Percentiles rank a stretch among this genome's conserved stretches.
Evolutionary conservation across 148 eudicot genomes (phyloP).

Genomic region (Rhododendron henanense): DNA sequence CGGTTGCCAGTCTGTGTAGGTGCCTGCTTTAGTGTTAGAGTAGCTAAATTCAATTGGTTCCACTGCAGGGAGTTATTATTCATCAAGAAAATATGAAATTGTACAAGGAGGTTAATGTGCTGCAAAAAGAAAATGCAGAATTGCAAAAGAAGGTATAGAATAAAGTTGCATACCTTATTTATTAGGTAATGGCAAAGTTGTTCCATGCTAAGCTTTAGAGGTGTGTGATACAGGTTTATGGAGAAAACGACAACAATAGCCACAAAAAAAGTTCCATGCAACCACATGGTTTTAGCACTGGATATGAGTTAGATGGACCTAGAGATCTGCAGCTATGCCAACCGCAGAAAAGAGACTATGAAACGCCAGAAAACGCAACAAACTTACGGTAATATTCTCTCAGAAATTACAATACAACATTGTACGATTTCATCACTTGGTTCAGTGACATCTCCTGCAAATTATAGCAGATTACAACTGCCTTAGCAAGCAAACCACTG

Average conservation of each 20-base stretch:
- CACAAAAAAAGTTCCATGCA: constrained; percentile 16
- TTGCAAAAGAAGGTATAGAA: constrained; percentile 36
- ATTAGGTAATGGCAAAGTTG: not conserved
- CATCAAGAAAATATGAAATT: constrained; percentile 1
- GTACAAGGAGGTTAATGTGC: not conserved
- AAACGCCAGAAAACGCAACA: not conserved
- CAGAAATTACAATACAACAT: not conserved
- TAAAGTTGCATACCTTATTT: not conserved
- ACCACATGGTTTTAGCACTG: constrained; percentile 15
- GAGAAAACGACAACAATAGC: constrained; percentile 12
- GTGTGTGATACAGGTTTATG: constrained; percentile 32
- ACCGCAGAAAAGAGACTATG: constrained; percentile 26
- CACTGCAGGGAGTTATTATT: not conserved
- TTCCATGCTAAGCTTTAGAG: not conserved
- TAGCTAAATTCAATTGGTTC: not conserved
- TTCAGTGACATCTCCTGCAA: not conserved
- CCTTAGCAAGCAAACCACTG: constrained; percentile 14
- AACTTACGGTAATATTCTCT: not conserved
- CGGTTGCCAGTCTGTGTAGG: not conserved
- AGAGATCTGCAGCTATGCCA: constrained; percentile 45
- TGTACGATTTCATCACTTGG: constrained; percentile 4
- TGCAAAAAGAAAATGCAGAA: not conserved
- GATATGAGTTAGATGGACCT: constrained; percentile 24
- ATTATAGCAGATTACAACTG: constrained; percentile 42
- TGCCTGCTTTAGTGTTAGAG: not conserved